phyloP scores from a whole-genome alignment of 306 rosid species.

The Lupinus albus region DNA sequence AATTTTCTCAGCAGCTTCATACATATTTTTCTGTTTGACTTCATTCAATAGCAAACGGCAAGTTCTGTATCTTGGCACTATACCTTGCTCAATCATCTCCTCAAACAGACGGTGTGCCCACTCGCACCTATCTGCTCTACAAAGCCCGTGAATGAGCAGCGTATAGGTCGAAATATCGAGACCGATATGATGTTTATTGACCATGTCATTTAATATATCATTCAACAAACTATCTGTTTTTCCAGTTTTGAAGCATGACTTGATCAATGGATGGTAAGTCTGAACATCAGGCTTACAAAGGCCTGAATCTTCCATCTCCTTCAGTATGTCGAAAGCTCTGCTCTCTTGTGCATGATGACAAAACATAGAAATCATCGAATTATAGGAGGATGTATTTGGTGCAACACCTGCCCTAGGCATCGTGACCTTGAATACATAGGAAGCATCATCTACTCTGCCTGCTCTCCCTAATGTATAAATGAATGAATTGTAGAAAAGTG shows the following conservation, averaged over 20 bases:
- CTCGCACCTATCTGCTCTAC: conserved; percentile 65
- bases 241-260: conserved; percentile 68
- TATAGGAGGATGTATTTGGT: conserved; percentile 77
- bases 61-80: conserved; percentile 68
- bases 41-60: conserved; percentile 75
- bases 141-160: conserved; percentile 78
- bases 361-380: conserved; percentile 78
- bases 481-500: conserved; percentile 70
- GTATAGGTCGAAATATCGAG: conserved; percentile 78
- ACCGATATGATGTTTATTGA: conserved; percentile 65
- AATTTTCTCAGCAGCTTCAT: conserved; percentile 65
- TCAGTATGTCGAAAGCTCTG: conserved; percentile 55
- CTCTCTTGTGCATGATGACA: conserved; percentile 59
- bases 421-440: conserved; percentile 55
- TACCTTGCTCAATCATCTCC: conserved; percentile 73
- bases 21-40: conserved; percentile 63
- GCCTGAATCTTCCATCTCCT: conserved; percentile 66
- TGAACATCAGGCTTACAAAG: conserved; percentile 76
- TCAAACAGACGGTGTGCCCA: conserved; percentile 69
- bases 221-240: conserved; percentile 45
- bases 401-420: conserved; percentile 57
- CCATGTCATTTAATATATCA: conserved; percentile 69
- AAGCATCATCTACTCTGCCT: conserved; percentile 60
- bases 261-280: conserved; percentile 83
- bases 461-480: conserved; percentile 73